These are phyloP conservation scores for Colletotrichum incanum DNA, from an alignment of 2,329 filamentous ascomycete species.

Conservation along the genomic window DNA sequence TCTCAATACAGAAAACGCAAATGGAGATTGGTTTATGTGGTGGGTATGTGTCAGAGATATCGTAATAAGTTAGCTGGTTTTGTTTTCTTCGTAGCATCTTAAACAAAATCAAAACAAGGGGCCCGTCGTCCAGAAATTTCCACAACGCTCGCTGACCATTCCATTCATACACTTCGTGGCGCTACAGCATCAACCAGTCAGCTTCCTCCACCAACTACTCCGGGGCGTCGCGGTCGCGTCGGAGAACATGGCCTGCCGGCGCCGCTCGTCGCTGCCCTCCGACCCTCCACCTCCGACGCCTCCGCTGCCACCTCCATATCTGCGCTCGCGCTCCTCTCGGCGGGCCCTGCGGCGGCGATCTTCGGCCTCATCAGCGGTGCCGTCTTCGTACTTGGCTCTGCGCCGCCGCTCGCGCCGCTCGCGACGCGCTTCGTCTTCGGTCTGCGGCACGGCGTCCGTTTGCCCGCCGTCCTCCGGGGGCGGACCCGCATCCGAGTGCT, in stretches of 20 bases:
- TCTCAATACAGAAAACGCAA: background rate
- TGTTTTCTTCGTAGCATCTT: background rate
- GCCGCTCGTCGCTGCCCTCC: conserved; percentile 62
- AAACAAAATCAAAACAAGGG: conserved; percentile 36
- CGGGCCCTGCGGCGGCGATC: conserved; percentile 61
- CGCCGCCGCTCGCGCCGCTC: conserved; percentile 65
- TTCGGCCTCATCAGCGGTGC: conserved; percentile 59
- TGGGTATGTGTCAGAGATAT: conserved; percentile 7
- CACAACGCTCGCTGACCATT: conserved; percentile 32
- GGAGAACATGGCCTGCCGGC: conserved; percentile 59
- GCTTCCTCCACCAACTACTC: conserved; percentile 74
- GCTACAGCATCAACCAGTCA: conserved; percentile 57
- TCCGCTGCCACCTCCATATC: conserved; percentile 44
- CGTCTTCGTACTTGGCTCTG: conserved; percentile 60
- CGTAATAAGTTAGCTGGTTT: background rate
- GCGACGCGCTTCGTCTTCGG: conserved; percentile 65
- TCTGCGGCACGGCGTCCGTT: conserved; percentile 54
- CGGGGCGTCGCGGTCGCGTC: conserved; percentile 61
- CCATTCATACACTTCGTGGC: conserved; percentile 36
- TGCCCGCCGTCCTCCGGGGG: conserved; percentile 62
- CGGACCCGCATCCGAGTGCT: conserved; percentile 74
- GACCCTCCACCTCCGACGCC: conserved; percentile 53
- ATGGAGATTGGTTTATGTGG: background rate
- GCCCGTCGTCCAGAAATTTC: conserved; percentile 12
- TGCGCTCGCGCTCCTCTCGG: conserved; percentile 59